A percentile compares a stretch with the other conserved stretches of the same genome.
phyloP scores from a whole-genome alignment of 2,329 filamentous ascomycete genomes.

The Fusarium temperatum region DNA sequence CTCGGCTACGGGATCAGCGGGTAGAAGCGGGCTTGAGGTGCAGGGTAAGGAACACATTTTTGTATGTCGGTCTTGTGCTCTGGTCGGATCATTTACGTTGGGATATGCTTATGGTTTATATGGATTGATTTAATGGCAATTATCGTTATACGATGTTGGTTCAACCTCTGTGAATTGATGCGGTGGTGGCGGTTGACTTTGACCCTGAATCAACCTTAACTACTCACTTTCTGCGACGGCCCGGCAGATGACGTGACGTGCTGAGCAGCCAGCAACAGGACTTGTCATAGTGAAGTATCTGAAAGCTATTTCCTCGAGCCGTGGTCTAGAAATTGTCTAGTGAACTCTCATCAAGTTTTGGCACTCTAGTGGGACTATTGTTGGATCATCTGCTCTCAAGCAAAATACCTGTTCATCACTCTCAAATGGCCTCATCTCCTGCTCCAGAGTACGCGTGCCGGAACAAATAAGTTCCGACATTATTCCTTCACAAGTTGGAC shows the following conservation, averaged over 20 bases:
- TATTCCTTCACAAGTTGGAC: fast-evolving
- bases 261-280: too few relatives aligned
- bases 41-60: background rate
- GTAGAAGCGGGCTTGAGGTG: background rate
- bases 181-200: background rate
- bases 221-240: fast-evolving
- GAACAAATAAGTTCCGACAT: background rate
- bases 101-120: background rate
- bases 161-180: fast-evolving
- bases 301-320: fast-evolving
- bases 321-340: fast-evolving
- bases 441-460: fast-evolving
- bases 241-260: fast-evolving
- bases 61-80: background rate
- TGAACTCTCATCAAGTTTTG: background rate
- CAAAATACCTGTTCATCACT: fast-evolving
- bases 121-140: too few relatives aligned
- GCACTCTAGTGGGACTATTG: fast-evolving
- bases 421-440: background rate
- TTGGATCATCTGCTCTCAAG: background rate
- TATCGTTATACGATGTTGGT: fast-evolving
- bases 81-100: background rate
- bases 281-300: fast-evolving
- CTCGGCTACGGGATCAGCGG: constrained; percentile 8
- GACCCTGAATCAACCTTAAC: background rate